Conservation (phyloP, 805 yeast genomes). For the Helenozyma rhizophorensis region DNA sequence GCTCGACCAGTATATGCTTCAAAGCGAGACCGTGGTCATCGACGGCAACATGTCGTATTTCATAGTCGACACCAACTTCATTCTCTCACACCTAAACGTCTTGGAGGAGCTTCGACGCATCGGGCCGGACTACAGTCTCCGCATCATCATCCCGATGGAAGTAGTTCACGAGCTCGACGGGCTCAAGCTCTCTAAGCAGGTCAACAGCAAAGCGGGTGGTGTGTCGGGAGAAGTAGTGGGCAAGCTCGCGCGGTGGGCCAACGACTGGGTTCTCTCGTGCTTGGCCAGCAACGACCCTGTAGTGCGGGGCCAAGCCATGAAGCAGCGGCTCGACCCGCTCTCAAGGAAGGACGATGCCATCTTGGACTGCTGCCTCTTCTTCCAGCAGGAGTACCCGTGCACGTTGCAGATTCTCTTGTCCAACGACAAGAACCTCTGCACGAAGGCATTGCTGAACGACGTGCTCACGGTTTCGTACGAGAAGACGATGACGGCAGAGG, state of each 20-base stretch:
- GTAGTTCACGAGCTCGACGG: constrained; percentile 83
- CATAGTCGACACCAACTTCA: constrained; percentile 81
- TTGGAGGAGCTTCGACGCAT: constrained; percentile 48
- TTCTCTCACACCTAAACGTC: constrained; percentile 61
- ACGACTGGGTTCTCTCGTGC: constrained; percentile 66
- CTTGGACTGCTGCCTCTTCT: constrained; percentile 75
- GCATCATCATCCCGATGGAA: constrained; percentile 63
- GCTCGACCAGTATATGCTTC: constrained; percentile 11
- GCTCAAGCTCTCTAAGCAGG: constrained; percentile 46
- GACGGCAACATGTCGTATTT: constrained; percentile 36
- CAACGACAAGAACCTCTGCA: constrained; percentile 79
- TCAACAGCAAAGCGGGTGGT: constrained; percentile 13
- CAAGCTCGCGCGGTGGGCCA: constrained; percentile 63
- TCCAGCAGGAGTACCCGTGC: constrained; percentile 34
- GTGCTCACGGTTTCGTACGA: constrained; percentile 57
- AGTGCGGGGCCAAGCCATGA: constrained; percentile 60
- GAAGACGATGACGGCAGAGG: constrained; percentile 39
- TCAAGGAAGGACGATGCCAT: constrained; percentile 74
- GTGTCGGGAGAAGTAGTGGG: constrained; percentile 44
- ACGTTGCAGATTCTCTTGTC: constrained; percentile 59
- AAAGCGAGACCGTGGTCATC: constrained; percentile 8
- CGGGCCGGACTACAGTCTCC: constrained; percentile 39
- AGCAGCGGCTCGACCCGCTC: constrained; percentile 46
- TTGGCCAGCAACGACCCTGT: constrained; percentile 49
- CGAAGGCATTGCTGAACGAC: constrained; percentile 67